These are phyloP conservation scores for Piloderma croceum DNA, from an alignment of 768 basidiomycete species.

Conservation along the genomic window DNA sequence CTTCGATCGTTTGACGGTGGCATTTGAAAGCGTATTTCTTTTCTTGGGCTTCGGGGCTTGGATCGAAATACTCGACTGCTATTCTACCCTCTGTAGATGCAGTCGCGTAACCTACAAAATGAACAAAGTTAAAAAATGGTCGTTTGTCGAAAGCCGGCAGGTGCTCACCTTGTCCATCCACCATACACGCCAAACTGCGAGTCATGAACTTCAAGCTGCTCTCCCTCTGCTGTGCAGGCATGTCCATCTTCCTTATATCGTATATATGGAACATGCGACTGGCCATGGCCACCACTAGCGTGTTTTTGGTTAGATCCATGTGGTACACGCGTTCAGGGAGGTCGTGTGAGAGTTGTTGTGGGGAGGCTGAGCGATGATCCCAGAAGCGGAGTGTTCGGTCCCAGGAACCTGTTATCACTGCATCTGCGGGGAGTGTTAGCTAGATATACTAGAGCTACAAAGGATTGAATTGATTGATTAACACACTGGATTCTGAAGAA, in stretches of 20 bases:
- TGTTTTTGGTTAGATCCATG: constrained; percentile 72
- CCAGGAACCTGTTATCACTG: constrained; percentile 86
- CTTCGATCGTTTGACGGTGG: constrained; percentile 84
- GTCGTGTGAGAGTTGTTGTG: constrained; percentile 53
- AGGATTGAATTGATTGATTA: not conserved
- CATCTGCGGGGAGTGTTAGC: constrained; percentile 37
- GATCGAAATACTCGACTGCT: constrained; percentile 95
- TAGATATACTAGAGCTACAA: not conserved
- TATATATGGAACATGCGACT: constrained; percentile 87
- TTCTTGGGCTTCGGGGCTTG: constrained; percentile 70
- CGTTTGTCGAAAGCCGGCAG: not conserved
- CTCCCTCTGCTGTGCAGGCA: constrained; percentile 76
- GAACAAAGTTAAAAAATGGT: not conserved
- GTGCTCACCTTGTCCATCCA: constrained; percentile 75
- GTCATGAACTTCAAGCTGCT: constrained; percentile 96
- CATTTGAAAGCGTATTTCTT: constrained; percentile 96
- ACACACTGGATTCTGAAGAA: constrained; percentile 58
- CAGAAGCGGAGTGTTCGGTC: constrained; percentile 85
- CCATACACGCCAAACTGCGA: constrained; percentile 85
- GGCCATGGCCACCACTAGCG: constrained; percentile 89
- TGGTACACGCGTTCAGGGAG: constrained; percentile 84
- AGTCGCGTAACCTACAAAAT: constrained; percentile 73
- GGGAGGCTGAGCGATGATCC: constrained; percentile 63
- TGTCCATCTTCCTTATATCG: constrained; percentile 73
- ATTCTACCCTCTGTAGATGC: constrained; percentile 94